Base-by-base conservation (phyloP, 192 early-diverging fungal species). In the Paraglomus brasilianum region DNA sequence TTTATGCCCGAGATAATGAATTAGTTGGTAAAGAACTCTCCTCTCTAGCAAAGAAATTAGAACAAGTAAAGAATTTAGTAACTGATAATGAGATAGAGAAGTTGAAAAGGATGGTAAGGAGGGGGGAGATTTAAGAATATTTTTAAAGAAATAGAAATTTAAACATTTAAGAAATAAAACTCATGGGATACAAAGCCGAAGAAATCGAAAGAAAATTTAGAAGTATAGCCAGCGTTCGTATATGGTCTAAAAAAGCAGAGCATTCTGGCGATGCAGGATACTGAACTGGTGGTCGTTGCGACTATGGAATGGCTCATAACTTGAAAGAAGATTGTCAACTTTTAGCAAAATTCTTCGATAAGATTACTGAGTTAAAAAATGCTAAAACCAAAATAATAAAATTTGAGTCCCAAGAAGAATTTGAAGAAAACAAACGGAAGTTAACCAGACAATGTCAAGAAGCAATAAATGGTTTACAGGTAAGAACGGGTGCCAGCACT, bases 231-330 rank as follows among this genome's bases (percentile, higher is more conserved):
- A 47, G 46, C 8, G 15, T 47, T 2, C 22, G 9, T 36, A 36
- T 9, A 21, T 1, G 53, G 1, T 36, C 10, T 17, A 55, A 55
- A 55, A 55, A 55, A 55, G 17, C 5, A 36, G n/a, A n/a, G n/a
- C n/a, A n/a, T n/a, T n/a, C n/a, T n/a, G 53, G 53, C 24, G 58
- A 60, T 60, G 24, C 58, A 1, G 58, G 58, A 43, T 60, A 60
- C 44, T 60, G 58, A 60, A 43, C 10, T 60, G 58, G 58, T 6
- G 58, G 58, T 6, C 1, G 58, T 3, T 60, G 58, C 44, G 19
- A 60, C 15, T 60, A 42, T n/a, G 58, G 58, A 2, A 42, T 38
- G n/a, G 3, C 39, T 4, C 58, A 60, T 41, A 60, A 41, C 21
- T 22, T 60, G 4, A 14, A 42, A 42, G 58, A 60, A 38, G 58